phyloP scores from a whole-genome alignment of 2,329 filamentous ascomycete genomes.

The Fusarium sp. region DNA sequence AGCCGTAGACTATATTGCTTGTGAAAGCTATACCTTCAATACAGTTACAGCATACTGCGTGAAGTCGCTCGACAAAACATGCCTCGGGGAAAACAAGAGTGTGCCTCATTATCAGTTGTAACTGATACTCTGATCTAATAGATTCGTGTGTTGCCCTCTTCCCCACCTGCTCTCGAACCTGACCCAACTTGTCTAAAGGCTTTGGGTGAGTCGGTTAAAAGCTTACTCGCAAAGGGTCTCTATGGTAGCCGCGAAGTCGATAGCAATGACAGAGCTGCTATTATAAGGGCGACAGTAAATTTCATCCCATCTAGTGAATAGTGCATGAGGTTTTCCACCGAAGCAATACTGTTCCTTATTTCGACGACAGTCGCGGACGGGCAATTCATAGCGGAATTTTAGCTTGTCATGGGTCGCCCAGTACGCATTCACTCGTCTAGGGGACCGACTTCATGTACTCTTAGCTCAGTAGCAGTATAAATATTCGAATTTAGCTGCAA shows the following conservation, averaged over 20 bases:
- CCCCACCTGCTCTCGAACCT: neutral
- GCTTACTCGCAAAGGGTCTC: neutral
- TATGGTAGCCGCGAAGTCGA: accelerated
- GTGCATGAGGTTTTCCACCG: neutral
- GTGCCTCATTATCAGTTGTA: neutral
- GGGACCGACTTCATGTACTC: too few species aligned
- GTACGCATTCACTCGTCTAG: neutral
- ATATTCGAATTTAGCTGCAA: neutral
- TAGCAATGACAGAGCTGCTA: neutral
- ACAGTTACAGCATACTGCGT: accelerated
- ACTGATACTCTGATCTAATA: neutral
- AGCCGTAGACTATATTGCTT: neutral
- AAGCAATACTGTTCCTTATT: neutral
- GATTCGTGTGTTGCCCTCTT: accelerated
- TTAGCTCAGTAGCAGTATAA: too few species aligned
- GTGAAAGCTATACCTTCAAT: accelerated
- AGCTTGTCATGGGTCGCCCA: neutral
- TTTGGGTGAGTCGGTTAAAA: neutral
- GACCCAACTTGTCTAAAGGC: neutral
- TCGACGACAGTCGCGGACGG: neutral
- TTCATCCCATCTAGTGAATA: too few species aligned
- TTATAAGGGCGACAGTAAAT: too few species aligned
- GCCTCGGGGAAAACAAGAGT: neutral
- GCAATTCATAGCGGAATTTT: neutral
- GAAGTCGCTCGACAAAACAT: accelerated